Conservation (phyloP, 225 moss, liverwort and hornwort genomes). For the Lunularia cruciata region DNA sequence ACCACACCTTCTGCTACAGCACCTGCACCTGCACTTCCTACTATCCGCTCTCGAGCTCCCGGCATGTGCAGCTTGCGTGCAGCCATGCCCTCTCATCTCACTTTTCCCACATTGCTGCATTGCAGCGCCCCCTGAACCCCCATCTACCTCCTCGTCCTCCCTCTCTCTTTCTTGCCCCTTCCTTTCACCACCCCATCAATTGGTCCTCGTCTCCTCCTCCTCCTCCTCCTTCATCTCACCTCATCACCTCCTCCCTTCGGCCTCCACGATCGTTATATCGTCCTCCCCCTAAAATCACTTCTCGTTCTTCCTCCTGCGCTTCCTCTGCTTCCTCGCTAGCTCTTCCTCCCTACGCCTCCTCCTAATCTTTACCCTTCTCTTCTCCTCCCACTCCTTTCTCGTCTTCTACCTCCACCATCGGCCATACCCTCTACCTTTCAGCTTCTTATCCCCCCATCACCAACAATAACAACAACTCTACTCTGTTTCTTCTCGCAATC, state of each 20-base stretch:
- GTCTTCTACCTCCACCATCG: background rate
- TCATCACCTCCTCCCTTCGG: background rate
- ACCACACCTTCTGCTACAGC: slow-evolving; percentile 17
- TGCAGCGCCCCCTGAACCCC: slow-evolving; percentile 32
- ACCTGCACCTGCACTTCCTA: slow-evolving; percentile 20
- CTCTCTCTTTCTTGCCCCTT: slow-evolving; percentile 21
- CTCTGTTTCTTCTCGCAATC: background rate
- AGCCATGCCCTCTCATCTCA: slow-evolving; percentile 46
- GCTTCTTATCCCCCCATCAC: background rate
- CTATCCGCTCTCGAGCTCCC: slow-evolving; percentile 29
- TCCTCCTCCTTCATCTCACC: slow-evolving; percentile 8
- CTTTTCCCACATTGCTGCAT: slow-evolving; percentile 34
- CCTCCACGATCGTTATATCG: no score
- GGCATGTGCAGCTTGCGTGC: slow-evolving; percentile 39
- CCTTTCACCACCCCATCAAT: slow-evolving; percentile 18
- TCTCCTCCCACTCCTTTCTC: background rate
- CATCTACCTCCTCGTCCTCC: slow-evolving; percentile 18
- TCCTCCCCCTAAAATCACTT: background rate
- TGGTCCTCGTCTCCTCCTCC: background rate
- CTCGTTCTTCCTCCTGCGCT: background rate
- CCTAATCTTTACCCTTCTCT: background rate
- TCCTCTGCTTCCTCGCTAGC: background rate
- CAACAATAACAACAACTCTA: background rate
- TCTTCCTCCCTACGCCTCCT: background rate
- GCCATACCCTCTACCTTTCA: background rate